Base-by-base conservation (phyloP, 2,329 filamentous ascomycete genomes). In the Calonectria pseudoturangicola region DNA sequence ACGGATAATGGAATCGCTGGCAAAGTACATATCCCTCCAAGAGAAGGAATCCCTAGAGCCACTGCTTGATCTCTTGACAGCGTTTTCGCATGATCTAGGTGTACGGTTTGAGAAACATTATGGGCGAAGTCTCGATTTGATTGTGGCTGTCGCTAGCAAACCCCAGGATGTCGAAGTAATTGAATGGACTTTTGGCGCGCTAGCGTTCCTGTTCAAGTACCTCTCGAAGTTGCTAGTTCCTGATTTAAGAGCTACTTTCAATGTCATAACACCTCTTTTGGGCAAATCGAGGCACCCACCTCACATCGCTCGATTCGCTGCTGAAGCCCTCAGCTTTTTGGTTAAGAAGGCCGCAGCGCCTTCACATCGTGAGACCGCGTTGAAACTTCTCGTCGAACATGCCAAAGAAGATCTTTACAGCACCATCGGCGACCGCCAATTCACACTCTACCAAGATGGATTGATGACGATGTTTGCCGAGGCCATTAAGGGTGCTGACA, bases 161-260 rank as follows among this genome's bases (percentile, higher is more conserved):
- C 92, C 94, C 66, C 89, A 94, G 70, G 93, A 94, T 80, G 92
- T 94, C 30, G 94, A 96, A 75, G 95, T 97, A n/a, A 94, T 98
- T 64, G 97, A 99, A 85, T 98, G 96, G 96, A 96, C 95, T 64
- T 99, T 99, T 85, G 95, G 93, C 15, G 96, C 95, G 78, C 88
- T 99, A 69, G 95, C 97, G 56, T 99, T 97, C 88, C 88, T 98
- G 48, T 98, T 99, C 90, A 99, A 99, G 82, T 98, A 98, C 81
- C 90, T 99, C 6, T 97, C 95, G 2, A 92, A 95, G 75, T 89
- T 98, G 0, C 85, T 99, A 27, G 94, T 97, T 0, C 93, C 95
- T 4, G 94, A 99, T 81, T 85, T 99, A 74, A 89, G 94, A 74
- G 95, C 96, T 58, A 93, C 97, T 2, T 96, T 95, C 81, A 91